phyloP scores from a whole-genome alignment of 139 green algal genomes.

The Microglena sp. region DNA sequence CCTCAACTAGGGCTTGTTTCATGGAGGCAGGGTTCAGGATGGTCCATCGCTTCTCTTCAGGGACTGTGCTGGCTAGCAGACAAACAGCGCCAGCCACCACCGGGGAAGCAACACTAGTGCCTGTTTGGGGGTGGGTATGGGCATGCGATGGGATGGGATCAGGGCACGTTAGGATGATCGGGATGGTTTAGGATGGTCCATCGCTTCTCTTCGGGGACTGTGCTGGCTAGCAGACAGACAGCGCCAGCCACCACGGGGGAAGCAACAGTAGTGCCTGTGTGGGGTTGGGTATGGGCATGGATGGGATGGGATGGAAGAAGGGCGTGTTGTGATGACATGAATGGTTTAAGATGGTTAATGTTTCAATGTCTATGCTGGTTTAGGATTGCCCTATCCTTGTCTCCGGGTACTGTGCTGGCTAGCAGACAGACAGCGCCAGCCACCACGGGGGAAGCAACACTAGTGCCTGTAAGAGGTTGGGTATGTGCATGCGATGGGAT shows the following conservation, averaged over 20 bases:
- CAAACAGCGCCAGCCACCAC: slow-evolving; percentile 91
- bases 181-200: slow-evolving; percentile 91
- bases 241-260: slow-evolving; percentile 93
- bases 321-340: not conserved
- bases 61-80: slow-evolving; percentile 82
- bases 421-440: slow-evolving; percentile 80
- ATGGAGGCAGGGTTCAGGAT: slow-evolving; percentile 96
- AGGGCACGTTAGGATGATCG: too few relatives aligned
- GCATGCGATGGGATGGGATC: not conserved
- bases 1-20: slow-evolving; percentile 95
- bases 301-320: not conserved
- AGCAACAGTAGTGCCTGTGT: slow-evolving; percentile 82
- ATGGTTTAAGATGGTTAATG: too few relatives aligned
- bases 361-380: too few relatives aligned
- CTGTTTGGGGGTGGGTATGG: slow-evolving; percentile 20
- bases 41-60: slow-evolving; percentile 51
- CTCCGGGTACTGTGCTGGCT: too few relatives aligned
- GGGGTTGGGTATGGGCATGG: slow-evolving; percentile 2
- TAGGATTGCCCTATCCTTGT: too few relatives aligned
- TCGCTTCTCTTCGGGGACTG: slow-evolving; percentile 59
- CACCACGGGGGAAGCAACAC: slow-evolving; percentile 90
- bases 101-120: slow-evolving; percentile 90
- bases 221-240: slow-evolving; percentile 81
- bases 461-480: slow-evolving; percentile 61
- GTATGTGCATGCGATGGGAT: too few relatives aligned